Evolutionary conservation across 2,329 filamentous ascomycete genomes (phyloP).

Genomic region (Fusarium abutilonis): DNA sequence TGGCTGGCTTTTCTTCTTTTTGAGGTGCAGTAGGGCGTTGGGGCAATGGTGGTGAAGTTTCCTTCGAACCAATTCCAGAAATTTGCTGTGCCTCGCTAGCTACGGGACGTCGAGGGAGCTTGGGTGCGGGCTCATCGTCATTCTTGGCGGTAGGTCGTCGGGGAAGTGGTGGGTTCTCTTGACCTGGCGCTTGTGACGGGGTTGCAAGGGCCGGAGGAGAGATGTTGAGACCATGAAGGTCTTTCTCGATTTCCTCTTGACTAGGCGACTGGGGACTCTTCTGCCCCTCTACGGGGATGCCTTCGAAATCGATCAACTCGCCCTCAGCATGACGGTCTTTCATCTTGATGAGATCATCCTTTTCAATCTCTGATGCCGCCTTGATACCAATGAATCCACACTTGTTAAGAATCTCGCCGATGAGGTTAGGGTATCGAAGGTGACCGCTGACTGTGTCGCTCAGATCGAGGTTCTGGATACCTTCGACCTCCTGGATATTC

Average conservation of each 20-base stretch:
- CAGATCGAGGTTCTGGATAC: slow-evolving; percentile 67
- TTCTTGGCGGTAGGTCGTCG: slow-evolving; percentile 8
- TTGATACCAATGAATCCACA: slow-evolving; percentile 62
- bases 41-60: slow-evolving; percentile 21
- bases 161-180: slow-evolving; percentile 33
- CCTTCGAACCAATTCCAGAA: neutral
- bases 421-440: slow-evolving; percentile 61
- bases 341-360: slow-evolving; percentile 61
- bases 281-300: slow-evolving; percentile 15
- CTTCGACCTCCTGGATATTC: slow-evolving; percentile 71
- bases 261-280: slow-evolving; percentile 23
- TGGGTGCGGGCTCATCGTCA: slow-evolving; percentile 12
- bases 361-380: slow-evolving; percentile 59
- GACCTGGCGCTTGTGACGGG: slow-evolving; percentile 27
- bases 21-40: slow-evolving; percentile 21
- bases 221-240: slow-evolving; percentile 46
- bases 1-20: slow-evolving; percentile 16
- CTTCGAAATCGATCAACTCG: slow-evolving; percentile 48
- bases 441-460: slow-evolving; percentile 64
- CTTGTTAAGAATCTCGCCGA: slow-evolving; percentile 61
- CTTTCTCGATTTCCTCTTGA: slow-evolving; percentile 36
- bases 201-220: slow-evolving; percentile 43
- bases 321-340: slow-evolving; percentile 52
- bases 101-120: slow-evolving; percentile 23
- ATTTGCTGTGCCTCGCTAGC: slow-evolving; percentile 9